Evolutionary conservation across 305 asterid species (phyloP).

Genomic region (Solanum chacoense): DNA sequence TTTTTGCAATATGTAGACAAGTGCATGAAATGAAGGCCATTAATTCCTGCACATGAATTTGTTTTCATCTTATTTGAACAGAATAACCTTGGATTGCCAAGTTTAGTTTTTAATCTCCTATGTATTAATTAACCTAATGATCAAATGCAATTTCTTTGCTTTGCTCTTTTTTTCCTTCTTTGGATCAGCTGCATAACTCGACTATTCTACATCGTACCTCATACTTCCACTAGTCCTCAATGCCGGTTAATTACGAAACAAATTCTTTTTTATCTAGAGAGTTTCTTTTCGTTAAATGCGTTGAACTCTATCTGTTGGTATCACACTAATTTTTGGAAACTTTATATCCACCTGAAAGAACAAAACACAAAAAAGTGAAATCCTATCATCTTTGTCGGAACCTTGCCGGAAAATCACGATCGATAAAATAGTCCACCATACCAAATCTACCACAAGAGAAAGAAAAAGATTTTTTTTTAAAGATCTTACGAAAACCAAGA

Average conservation of each 20-base stretch:
- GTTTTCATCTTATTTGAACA: background rate
- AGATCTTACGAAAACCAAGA: background rate
- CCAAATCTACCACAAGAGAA: background rate
- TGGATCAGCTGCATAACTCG: background rate
- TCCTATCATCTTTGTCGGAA: background rate
- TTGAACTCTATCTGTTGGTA: background rate
- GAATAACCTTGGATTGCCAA: background rate
- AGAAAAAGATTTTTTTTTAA: background rate
- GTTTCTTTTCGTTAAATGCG: background rate
- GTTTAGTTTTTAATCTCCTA: background rate
- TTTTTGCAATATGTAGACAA: background rate
- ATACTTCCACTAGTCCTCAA: background rate
- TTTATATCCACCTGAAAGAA: background rate
- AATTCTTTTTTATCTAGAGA: background rate
- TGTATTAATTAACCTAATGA: background rate
- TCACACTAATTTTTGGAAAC: background rate
- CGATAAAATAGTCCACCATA: background rate
- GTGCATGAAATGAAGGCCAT: background rate
- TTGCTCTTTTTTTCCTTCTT: background rate
- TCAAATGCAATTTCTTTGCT: background rate
- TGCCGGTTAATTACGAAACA: background rate
- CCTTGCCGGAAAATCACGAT: background rate
- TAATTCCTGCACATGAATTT: background rate
- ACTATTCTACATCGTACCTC: background rate
- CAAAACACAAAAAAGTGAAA: background rate